Conservation (phyloP, 2,329 filamentous ascomycete genomes). For the Ophioceras dolichostomum region DNA sequence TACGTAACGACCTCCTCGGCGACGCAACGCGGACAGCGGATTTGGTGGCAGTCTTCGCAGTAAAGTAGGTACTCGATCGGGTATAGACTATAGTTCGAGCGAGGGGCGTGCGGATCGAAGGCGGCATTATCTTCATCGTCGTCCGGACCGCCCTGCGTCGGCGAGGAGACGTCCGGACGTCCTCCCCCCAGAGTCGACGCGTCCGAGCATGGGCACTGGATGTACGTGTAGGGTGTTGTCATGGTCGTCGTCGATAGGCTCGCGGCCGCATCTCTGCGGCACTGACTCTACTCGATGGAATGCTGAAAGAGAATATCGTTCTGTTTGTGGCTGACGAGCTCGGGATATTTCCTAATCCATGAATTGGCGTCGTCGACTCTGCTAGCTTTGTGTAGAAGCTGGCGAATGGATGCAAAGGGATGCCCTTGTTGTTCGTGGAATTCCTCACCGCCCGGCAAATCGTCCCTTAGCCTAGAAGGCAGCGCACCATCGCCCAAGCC, state of each 20-base stretch:
- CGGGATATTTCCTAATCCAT: too few species aligned
- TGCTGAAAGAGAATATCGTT: too few species aligned
- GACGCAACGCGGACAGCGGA: constrained; percentile 85
- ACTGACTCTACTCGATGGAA: too few species aligned
- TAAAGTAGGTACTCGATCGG: constrained; percentile 89
- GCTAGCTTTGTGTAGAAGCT: too few species aligned
- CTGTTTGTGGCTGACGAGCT: neutral
- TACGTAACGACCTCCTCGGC: constrained; percentile 89
- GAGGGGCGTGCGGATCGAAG: constrained; percentile 75
- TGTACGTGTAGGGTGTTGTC: constrained; percentile 51
- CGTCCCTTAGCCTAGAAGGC: too few species aligned
- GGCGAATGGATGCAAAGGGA: too few species aligned
- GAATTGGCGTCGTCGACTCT: too few species aligned
- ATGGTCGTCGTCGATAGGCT: constrained; percentile 18
- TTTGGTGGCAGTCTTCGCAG: constrained; percentile 95
- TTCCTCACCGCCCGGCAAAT: too few species aligned
- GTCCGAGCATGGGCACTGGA: constrained; percentile 54
- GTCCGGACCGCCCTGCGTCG: constrained; percentile 22
- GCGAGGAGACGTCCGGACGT: too few species aligned
- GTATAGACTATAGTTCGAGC: constrained; percentile 85
- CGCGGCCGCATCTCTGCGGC: neutral
- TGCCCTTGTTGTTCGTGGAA: too few species aligned
- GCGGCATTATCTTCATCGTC: constrained; percentile 62
- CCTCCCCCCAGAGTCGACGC: constrained; percentile 13
- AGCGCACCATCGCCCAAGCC: too few species aligned